Evolutionary conservation across 1,284 basidiomycete species (phyloP), one percentile per base, ranked within the genome.

Genomic region (Rhodotorula sp.): DNA sequence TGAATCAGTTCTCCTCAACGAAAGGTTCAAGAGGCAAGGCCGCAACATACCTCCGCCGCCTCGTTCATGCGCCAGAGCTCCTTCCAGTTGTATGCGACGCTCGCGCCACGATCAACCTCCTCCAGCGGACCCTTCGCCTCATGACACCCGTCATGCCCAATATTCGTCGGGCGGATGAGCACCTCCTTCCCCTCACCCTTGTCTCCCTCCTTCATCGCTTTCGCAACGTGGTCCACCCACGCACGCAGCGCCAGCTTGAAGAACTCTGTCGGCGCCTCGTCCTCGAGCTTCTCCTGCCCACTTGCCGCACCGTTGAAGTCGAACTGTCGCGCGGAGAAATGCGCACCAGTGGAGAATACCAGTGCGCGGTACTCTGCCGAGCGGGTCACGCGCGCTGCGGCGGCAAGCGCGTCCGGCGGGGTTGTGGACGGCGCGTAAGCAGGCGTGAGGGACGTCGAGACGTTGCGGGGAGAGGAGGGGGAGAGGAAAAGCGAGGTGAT

Each of bases 341-440:
- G 64, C 46, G 56, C 57, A 19, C 44, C 64, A 25, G 64, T 66
- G 9, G 57, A 44, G 57, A 59, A 66, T 37, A 66, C 36, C n/a
- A 66, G 50, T 56, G 64, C 50, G 37, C 36, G 48, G 48, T 66
- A 66, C 1, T 27, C 9, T 10, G 41, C 64, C 36, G 50, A 53
- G 12, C 37, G 50, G 50, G 50, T 53, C 17, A 25, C n/a, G 19
- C 51, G 61, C 29, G n/a, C 34, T 3, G 48, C 44, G 34, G 48
- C 19, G 12, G 22, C 34, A 25, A 50, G 25, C 3, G 60, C 60
- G 34, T 51, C 46, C 15, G 48, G 34, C 3, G 60, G 48, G 32
- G 48, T 51, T 3, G 46, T 51, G 3, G 34, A 37, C 22, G 46
- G 34, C 27, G 34, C 60, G 36, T 61, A 61, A 4, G 60, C 48